Evolutionary conservation across 2,329 filamentous ascomycete genomes (phyloP).

Genomic region (Ascochyta koolunga): DNA sequence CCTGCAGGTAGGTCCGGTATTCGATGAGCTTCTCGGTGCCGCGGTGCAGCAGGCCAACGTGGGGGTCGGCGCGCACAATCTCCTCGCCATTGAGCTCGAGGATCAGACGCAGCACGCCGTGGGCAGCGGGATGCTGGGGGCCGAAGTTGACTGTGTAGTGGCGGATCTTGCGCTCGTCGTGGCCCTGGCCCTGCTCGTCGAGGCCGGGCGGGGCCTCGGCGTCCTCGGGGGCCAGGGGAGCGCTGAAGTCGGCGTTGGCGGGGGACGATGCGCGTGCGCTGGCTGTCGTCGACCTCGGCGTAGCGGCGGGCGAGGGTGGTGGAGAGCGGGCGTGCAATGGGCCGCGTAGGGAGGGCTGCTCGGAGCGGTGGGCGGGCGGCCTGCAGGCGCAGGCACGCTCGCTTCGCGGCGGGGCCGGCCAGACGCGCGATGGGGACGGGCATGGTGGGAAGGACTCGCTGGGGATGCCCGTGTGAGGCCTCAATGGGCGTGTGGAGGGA

Average conservation of each 20-base stretch:
- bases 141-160: slow-evolving; percentile 99
- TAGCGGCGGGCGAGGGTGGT: slow-evolving; percentile 67
- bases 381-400: slow-evolving; percentile 62
- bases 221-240: slow-evolving; percentile 54
- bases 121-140: slow-evolving; percentile 96
- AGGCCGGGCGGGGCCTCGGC: slow-evolving; percentile 52
- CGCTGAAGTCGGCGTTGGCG: slow-evolving; percentile 68
- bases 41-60: slow-evolving; percentile 93
- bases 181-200: slow-evolving; percentile 50
- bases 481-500: slow-evolving; percentile 45
- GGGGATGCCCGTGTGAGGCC: slow-evolving; percentile 36
- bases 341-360: slow-evolving; percentile 46
- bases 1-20: slow-evolving; percentile 99
- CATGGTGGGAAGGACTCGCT: slow-evolving; percentile 60
- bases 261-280: slow-evolving; percentile 68
- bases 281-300: slow-evolving; percentile 59
- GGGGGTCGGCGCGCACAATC: slow-evolving; percentile 93
- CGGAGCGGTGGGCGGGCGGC: slow-evolving; percentile 57
- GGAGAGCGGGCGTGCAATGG: slow-evolving; percentile 68
- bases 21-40: slow-evolving; percentile 99
- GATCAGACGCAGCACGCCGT: slow-evolving; percentile 97
- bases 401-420: slow-evolving; percentile 72
- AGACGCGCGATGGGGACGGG: slow-evolving; percentile 73
- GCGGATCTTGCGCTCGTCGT: slow-evolving; percentile 79
- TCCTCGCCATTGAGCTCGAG: slow-evolving; percentile 97